Conservation (phyloP, 139 green algal genomes). For the Picochlorum sp. region DNA sequence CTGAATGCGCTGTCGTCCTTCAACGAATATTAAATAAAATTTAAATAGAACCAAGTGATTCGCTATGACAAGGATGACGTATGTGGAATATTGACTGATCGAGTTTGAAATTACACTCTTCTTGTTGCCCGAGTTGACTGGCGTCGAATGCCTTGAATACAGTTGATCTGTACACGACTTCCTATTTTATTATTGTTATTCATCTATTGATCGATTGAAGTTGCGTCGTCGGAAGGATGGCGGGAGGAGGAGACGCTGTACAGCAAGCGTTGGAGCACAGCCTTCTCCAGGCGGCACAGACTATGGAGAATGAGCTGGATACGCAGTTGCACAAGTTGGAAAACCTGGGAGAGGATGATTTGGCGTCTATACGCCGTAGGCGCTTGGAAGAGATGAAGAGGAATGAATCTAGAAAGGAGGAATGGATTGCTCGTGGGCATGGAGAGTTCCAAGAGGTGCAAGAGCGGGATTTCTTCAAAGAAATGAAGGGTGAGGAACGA, state of each 20-base stretch:
- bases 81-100: no score
- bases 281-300: constrained; percentile 45
- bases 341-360: constrained; percentile 82
- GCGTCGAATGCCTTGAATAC: no score
- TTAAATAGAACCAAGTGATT: no score
- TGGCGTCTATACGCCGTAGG: constrained; percentile 64
- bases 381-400: constrained; percentile 53
- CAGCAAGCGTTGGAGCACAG: constrained; percentile 23
- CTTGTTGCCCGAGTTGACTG: no score
- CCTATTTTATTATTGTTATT: no score
- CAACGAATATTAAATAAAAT: no score
- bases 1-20: no score
- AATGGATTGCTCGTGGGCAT: constrained; percentile 83
- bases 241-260: background rate
- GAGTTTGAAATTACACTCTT: no score
- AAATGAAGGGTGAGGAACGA: constrained; percentile 86
- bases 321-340: constrained; percentile 73
- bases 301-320: constrained; percentile 83
- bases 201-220: no score
- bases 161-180: no score
- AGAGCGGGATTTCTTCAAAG: constrained; percentile 94
- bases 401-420: constrained; percentile 56
- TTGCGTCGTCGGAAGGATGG: no score
- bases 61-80: no score
- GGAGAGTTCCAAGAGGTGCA: constrained; percentile 72